These are phyloP conservation scores for Gymnopilus junonius DNA, from an alignment of 768 basidiomycete species.

Conservation along the genomic window DNA sequence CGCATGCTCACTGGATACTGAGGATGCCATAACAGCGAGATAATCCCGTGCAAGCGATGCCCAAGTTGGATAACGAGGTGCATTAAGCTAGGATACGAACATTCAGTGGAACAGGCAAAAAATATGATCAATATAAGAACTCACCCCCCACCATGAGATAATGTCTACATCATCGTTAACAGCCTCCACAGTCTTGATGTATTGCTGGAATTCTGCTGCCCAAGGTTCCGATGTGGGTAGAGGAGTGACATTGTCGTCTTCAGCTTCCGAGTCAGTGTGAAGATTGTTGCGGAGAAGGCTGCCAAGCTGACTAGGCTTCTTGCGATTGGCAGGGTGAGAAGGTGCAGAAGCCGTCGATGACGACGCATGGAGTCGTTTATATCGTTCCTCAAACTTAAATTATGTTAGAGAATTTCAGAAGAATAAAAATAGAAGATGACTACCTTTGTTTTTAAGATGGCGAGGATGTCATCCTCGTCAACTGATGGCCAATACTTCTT, in stretches of 20 bases:
- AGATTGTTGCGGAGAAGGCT: neutral
- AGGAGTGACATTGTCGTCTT: neutral
- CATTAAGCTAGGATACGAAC: slow-evolving; percentile 23
- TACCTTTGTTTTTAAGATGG: slow-evolving; percentile 1
- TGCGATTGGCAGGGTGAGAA: neutral
- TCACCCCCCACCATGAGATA: slow-evolving; percentile 39
- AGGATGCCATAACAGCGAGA: too few species aligned
- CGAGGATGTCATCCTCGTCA: neutral
- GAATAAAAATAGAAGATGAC: neutral
- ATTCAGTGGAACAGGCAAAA: neutral
- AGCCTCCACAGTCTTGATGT: neutral
- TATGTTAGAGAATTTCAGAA: neutral
- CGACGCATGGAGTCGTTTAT: neutral
- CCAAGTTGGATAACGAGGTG: slow-evolving; percentile 34
- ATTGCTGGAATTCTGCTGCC: slow-evolving; percentile 1
- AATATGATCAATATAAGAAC: slow-evolving; percentile 14
- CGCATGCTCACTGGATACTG: slow-evolving; percentile 21
- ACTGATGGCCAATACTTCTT: slow-evolving; percentile 2
- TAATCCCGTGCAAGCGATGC: slow-evolving; percentile 8
- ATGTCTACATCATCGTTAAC: slow-evolving; percentile 14
- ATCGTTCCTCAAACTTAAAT: slow-evolving; percentile 8
- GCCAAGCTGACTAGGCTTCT: neutral
- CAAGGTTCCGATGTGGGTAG: neutral
- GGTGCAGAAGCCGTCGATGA: neutral
- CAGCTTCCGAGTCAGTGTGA: neutral